phyloP scores from a whole-genome alignment of 345 rosid genomes.

The Ceriops tagal region DNA sequence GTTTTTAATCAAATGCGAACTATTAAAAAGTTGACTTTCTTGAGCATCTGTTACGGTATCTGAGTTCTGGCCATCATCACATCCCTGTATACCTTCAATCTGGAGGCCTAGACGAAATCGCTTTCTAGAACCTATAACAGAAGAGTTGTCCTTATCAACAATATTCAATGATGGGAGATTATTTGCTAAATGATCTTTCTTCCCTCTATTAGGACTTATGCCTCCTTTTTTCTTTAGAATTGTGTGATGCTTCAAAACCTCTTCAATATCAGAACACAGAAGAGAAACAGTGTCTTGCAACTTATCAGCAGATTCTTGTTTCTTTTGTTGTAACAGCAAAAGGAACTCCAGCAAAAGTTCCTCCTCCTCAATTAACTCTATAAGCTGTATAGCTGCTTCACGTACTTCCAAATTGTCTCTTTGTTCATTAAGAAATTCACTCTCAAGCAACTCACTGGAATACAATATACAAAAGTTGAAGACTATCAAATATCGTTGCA shows the following conservation, averaged over 20 bases:
- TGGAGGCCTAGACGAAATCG: conserved; percentile 49
- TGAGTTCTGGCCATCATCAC: conserved; percentile 34
- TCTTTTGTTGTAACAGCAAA: conserved; percentile 58
- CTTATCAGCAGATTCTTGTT: conserved; percentile 69
- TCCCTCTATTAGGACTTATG: conserved; percentile 34
- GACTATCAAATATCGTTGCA: neutral
- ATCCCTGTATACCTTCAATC: conserved; percentile 37
- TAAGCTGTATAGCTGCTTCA: conserved; percentile 75
- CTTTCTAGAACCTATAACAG: conserved; percentile 65
- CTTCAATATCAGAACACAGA: conserved; percentile 75
- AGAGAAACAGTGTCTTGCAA: conserved; percentile 65
- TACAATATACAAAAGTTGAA: conserved; percentile 1
- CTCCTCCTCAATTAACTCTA: conserved; percentile 76
- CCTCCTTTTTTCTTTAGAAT: conserved; percentile 51
- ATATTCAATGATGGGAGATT: conserved; percentile 38
- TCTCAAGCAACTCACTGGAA: conserved; percentile 74
- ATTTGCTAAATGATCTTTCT: conserved; percentile 43
- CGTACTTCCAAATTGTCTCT: conserved; percentile 73
- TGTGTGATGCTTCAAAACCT: conserved; percentile 59
- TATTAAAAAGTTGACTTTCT: conserved; percentile 54
- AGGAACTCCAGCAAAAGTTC: conserved; percentile 91
- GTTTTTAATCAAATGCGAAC: conserved; percentile 77
- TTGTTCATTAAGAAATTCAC: conserved; percentile 79
- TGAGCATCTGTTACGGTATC: conserved; percentile 41
- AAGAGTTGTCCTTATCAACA: conserved; percentile 42